Percentiles rank a stretch among this genome's conserved stretches.
Evolutionary conservation across 768 basidiomycete genomes (phyloP).

Genomic region (Lentinula lateritia): DNA sequence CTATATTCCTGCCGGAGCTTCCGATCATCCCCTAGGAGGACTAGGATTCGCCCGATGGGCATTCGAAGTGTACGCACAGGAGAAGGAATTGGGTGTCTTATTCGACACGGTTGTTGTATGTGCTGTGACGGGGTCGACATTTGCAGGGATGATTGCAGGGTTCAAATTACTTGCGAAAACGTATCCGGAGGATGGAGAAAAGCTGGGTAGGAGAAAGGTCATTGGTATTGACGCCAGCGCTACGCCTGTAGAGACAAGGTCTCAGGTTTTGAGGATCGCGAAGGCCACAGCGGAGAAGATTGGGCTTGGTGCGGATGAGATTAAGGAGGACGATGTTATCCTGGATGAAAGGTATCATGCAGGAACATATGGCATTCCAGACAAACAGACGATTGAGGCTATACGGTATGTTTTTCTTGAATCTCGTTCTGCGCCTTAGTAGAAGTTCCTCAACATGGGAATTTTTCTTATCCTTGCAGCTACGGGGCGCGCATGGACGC

Average conservation of each 20-base stretch:
- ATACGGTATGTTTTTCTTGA: neutral
- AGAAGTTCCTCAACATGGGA: too few species aligned
- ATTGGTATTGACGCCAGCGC: constrained; percentile 21
- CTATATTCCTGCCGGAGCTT: constrained; percentile 19
- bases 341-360: constrained; percentile 20
- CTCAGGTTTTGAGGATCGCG: constrained; percentile 16
- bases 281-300: constrained; percentile 13
- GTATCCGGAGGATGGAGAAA: constrained; percentile 1
- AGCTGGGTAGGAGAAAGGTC: constrained; percentile 2
- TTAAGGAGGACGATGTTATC: constrained; percentile 16
- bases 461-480: constrained; percentile 3
- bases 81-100: constrained; percentile 14
- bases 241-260: constrained; percentile 15
- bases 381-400: constrained; percentile 17
- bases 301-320: constrained; percentile 13
- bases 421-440: neutral
- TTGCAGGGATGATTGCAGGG: constrained; percentile 19
- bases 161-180: constrained; percentile 16
- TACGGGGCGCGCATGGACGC: constrained; percentile 19
- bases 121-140: constrained; percentile 17
- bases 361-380: constrained; percentile 18
- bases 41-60: constrained; percentile 20
- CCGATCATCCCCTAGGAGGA: constrained; percentile 19
- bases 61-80: constrained; percentile 17
- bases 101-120: constrained; percentile 20